Percentiles rank a stretch among this genome's conserved stretches.
phyloP scores from a whole-genome alignment of 176 grass and related monocot species.

The Neostapfia colusana region DNA sequence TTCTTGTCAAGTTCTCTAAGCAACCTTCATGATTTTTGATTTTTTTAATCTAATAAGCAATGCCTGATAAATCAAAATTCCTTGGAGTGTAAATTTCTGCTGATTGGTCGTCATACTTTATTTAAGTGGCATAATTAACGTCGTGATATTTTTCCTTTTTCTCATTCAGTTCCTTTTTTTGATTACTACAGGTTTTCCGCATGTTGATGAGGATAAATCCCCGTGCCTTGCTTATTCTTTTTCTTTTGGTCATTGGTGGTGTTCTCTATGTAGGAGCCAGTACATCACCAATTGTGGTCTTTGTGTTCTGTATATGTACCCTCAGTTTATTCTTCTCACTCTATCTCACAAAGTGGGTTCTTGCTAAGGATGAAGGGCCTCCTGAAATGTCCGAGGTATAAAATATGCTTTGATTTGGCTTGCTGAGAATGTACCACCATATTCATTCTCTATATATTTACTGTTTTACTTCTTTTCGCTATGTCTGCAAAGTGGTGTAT shows the following conservation, averaged over 20 bases:
- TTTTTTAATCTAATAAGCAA: not conserved
- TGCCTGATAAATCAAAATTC: not conserved
- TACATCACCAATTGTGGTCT: constrained; percentile 91
- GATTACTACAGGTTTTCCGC: constrained; percentile 71
- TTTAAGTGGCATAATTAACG: constrained; percentile 15
- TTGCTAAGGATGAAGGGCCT: constrained; percentile 98
- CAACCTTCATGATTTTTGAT: constrained; percentile 1
- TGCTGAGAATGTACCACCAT: not conserved
- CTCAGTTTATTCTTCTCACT: constrained; percentile 90
- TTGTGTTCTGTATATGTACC: constrained; percentile 93
- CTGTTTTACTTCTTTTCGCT: not conserved
- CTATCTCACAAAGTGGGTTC: constrained; percentile 98
- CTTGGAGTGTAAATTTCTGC: constrained; percentile 17
- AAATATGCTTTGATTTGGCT: not conserved
- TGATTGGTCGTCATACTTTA: not conserved
- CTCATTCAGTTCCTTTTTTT: constrained; percentile 24
- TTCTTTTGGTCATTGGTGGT: constrained; percentile 62
- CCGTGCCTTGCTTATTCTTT: constrained; percentile 68
- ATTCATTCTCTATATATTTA: constrained; percentile 22
- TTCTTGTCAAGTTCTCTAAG: constrained; percentile 9
- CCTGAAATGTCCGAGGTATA: constrained; percentile 97
- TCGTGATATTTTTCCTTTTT: not conserved
- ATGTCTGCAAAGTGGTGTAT: not conserved
- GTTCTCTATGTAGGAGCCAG: constrained; percentile 86
- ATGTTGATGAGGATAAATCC: constrained; percentile 85